Evolutionary conservation across 2,329 filamentous ascomycete species (phyloP).

Genomic region (Remersonia thermophila): DNA sequence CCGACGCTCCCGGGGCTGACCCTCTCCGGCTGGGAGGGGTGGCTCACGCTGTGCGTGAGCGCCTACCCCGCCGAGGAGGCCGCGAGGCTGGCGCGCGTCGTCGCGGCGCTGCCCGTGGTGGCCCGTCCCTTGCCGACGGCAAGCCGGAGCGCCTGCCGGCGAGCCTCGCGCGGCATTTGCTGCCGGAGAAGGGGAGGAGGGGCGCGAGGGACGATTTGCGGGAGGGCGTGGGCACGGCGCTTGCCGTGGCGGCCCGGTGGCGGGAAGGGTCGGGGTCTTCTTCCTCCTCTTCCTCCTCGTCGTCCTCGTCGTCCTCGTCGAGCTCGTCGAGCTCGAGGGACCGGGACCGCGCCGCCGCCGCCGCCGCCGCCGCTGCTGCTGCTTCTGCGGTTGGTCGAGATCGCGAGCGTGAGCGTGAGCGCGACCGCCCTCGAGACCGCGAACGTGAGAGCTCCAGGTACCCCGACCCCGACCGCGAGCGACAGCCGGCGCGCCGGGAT

Average conservation of each 20-base stretch:
- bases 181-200: slow-evolving; percentile 49
- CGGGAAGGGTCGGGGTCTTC: not conserved
- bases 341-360: too few species aligned
- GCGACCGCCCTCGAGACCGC: not conserved
- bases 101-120: slow-evolving; percentile 57
- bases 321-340: too few species aligned
- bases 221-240: slow-evolving; percentile 7
- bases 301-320: not conserved
- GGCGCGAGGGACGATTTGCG: slow-evolving; percentile 40
- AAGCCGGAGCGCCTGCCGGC: slow-evolving; percentile 65
- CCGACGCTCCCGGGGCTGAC: slow-evolving; percentile 55
- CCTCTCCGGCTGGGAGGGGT: slow-evolving; percentile 54
- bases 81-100: slow-evolving; percentile 53
- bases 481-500: not conserved
- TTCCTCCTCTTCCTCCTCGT: not conserved
- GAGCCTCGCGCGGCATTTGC: slow-evolving; percentile 59
- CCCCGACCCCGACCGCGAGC: not conserved
- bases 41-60: slow-evolving; percentile 60
- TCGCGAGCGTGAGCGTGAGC: not conserved
- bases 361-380: too few species aligned
- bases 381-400: too few species aligned
- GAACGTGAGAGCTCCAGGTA: not conserved
- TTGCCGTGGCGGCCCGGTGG: too few species aligned
- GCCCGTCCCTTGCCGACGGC: slow-evolving; percentile 38
- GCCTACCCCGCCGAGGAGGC: slow-evolving; percentile 68